A percentile compares a stretch with the other conserved stretches of the same genome.
Conservation (phyloP, 2,329 filamentous ascomycete genomes). For the Diaporthe vexans region DNA sequence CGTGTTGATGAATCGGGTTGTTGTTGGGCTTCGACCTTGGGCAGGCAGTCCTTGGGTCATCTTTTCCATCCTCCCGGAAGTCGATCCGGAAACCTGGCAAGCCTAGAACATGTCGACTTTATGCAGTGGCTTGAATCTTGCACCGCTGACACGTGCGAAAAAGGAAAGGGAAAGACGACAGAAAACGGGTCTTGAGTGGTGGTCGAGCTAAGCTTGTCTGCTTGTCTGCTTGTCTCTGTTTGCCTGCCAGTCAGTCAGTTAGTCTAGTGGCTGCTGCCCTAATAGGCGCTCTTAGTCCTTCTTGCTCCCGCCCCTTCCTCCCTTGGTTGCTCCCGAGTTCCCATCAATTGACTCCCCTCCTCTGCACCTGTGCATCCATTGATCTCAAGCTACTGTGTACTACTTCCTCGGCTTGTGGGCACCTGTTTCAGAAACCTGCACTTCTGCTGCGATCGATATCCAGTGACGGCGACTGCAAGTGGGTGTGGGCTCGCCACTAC, state of each 20-base stretch:
- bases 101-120: conserved; percentile 22
- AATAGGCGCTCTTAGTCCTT: not conserved
- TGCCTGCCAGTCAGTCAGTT: too few species aligned
- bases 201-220: too few species aligned
- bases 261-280: not conserved
- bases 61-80: not conserved
- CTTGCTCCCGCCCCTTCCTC: not conserved
- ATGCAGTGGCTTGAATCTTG: conserved; percentile 15
- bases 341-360: too few species aligned
- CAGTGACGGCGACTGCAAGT: conserved; percentile 6
- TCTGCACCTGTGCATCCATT: not conserved
- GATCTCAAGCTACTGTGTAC: too few species aligned
- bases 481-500: conserved; percentile 16
- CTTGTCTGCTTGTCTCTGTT: too few species aligned
- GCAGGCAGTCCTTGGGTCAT: conserved; percentile 4
- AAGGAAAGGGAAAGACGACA: not conserved
- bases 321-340: too few species aligned
- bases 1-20: not conserved
- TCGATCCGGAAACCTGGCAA: not conserved
- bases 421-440: conserved; percentile 25
- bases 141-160: conserved; percentile 19
- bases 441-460: not conserved
- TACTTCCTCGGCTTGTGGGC: conserved; percentile 11
- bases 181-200: not conserved
- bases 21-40: not conserved